Percentiles rank a stretch among this genome's conserved stretches.
These are phyloP conservation scores for Alternaria brassicicola DNA, from an alignment of 2,329 filamentous ascomycete genomes.

Conservation along the genomic window DNA sequence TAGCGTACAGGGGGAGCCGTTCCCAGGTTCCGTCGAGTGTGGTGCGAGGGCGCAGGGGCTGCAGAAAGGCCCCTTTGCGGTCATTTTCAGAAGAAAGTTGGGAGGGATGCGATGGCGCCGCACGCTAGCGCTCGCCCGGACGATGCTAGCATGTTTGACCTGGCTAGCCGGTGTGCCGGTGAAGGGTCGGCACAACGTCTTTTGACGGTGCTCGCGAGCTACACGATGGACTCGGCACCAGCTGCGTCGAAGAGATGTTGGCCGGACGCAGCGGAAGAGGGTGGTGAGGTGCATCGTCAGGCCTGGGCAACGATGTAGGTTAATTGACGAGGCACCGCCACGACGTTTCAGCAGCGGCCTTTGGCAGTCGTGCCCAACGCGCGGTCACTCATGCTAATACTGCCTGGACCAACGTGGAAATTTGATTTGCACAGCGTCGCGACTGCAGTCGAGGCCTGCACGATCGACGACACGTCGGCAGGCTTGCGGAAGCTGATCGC, in stretches of 20 bases:
- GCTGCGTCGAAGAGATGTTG: slow-evolving; percentile 1
- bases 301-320: background rate
- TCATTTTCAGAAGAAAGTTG: slow-evolving; percentile 25
- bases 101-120: slow-evolving; percentile 29
- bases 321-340: background rate
- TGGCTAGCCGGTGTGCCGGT: slow-evolving; percentile 13
- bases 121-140: slow-evolving; percentile 17
- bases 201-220: slow-evolving; percentile 14
- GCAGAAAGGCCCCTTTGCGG: slow-evolving; percentile 37
- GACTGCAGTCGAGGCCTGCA: slow-evolving; percentile 7
- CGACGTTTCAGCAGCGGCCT: background rate
- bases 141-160: slow-evolving; percentile 26
- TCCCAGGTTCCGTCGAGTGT: slow-evolving; percentile 34
- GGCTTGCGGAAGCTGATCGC: background rate
- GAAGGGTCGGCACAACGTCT: slow-evolving; percentile 14
- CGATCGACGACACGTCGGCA: slow-evolving; percentile 11
- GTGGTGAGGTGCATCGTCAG: background rate
- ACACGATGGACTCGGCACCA: background rate
- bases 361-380: background rate
- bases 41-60: slow-evolving; percentile 37
- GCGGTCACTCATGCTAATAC: slow-evolving; percentile 3
- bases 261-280: background rate
- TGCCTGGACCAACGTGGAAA: slow-evolving; percentile 3
- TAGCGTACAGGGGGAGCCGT: slow-evolving; percentile 33
- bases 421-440: slow-evolving; percentile 6